A percentile compares a stretch with the other conserved stretches of the same genome.
phyloP scores from a whole-genome alignment of 2,329 filamentous ascomycete genomes.

The Sporothrix humicola region DNA sequence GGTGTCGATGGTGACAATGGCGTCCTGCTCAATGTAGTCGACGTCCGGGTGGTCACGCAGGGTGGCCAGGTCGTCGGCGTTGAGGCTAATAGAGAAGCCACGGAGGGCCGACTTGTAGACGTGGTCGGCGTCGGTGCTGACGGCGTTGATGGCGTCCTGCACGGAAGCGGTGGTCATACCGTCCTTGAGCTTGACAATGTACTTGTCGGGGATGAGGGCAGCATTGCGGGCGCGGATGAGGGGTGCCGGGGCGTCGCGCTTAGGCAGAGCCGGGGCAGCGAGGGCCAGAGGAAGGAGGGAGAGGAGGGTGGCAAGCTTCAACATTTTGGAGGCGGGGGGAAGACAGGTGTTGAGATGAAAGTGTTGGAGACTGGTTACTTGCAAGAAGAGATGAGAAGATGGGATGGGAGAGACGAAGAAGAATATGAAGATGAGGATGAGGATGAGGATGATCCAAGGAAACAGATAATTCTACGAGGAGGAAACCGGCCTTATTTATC shows the following conservation, averaged over 20 bases:
- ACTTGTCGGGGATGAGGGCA: conserved; percentile 49
- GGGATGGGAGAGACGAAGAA: too few relatives aligned
- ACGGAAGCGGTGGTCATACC: conserved; percentile 43
- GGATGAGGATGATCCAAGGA: not conserved
- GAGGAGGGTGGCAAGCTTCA: conserved; percentile 46
- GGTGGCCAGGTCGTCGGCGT: conserved; percentile 38
- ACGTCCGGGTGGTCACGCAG: conserved; percentile 41
- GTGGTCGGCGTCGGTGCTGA: conserved; percentile 38
- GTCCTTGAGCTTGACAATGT: conserved; percentile 54
- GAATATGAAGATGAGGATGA: not conserved
- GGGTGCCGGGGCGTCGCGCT: conserved; percentile 43
- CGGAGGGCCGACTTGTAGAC: conserved; percentile 42
- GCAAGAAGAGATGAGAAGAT: not conserved
- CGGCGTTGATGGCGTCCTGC: conserved; percentile 39
- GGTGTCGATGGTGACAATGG: conserved; percentile 42
- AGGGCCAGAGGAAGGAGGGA: conserved; percentile 47
- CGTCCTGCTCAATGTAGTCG: conserved; percentile 45
- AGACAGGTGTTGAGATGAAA: not conserved
- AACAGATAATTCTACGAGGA: not conserved
- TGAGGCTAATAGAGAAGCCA: conserved; percentile 42
- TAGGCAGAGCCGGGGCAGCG: conserved; percentile 42
- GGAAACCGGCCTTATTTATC: not conserved
- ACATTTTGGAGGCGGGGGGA: conserved; percentile 45
- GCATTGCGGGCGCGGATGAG: conserved; percentile 47
- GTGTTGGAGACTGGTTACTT: not conserved